Evolutionary conservation across 208 protist species (phyloP).

Genomic region (Trypanosoma scelopori): DNA sequence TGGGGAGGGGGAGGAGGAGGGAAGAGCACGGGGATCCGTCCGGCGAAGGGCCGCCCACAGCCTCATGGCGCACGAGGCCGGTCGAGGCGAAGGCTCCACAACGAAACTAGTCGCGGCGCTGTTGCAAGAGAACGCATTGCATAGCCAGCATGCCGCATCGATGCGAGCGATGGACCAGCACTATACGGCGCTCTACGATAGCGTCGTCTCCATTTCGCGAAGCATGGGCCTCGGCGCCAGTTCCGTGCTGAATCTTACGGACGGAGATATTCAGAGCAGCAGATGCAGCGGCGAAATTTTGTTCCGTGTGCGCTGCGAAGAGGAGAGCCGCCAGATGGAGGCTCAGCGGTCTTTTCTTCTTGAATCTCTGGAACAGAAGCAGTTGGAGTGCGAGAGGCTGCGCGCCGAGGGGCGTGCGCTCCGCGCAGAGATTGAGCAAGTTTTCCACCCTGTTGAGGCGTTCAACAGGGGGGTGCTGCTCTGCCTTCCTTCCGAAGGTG

Average conservation of each 20-base stretch:
- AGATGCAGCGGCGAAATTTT: neutral
- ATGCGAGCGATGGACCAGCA: neutral
- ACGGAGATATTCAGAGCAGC: neutral
- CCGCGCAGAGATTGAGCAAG: neutral
- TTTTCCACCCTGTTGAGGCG: neutral
- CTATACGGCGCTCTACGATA: neutral
- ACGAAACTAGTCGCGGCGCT: neutral
- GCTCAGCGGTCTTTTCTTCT: constrained; percentile 3
- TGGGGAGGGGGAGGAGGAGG: too few species aligned
- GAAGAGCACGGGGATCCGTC: too few species aligned
- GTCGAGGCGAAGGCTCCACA: too few species aligned
- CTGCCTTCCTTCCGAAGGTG: constrained; percentile 4
- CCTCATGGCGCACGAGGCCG: neutral
- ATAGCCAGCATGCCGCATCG: neutral
- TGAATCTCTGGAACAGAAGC: neutral
- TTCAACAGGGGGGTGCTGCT: neutral
- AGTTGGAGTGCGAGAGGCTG: constrained; percentile 9
- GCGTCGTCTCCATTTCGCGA: neutral
- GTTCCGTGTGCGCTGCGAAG: constrained; percentile 8
- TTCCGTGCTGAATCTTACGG: neutral
- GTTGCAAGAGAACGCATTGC: neutral
- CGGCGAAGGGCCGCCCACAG: too few species aligned
- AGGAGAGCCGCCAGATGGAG: constrained; percentile 2
- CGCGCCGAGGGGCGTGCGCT: neutral
- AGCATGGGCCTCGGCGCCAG: neutral